These are phyloP conservation scores for Ascochyta rabiei DNA, from an alignment of 2,329 filamentous ascomycete genomes.

Conservation along the genomic window DNA sequence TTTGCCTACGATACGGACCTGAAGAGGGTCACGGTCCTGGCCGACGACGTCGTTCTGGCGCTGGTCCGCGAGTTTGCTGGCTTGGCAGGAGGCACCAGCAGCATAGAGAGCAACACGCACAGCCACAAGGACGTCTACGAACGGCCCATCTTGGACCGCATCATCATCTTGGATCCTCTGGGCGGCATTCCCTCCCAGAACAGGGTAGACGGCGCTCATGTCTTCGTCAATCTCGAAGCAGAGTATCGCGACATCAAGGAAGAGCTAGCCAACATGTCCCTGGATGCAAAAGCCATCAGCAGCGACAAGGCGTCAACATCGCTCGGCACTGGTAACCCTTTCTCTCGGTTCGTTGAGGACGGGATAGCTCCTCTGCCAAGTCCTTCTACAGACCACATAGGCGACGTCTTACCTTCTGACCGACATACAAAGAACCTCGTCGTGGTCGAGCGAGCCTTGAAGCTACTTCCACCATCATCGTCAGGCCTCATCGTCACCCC, in stretches of 20 bases:
- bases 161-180: slow-evolving; percentile 86
- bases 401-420: slow-evolving; percentile 23
- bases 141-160: slow-evolving; percentile 68
- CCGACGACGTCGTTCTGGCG: slow-evolving; percentile 73
- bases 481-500: slow-evolving; percentile 91
- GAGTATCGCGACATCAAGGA: slow-evolving; percentile 75
- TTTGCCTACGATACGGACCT: slow-evolving; percentile 63
- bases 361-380: slow-evolving; percentile 30
- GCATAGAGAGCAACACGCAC: slow-evolving; percentile 12
- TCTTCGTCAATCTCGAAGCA: slow-evolving; percentile 93
- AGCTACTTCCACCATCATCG: slow-evolving; percentile 79
- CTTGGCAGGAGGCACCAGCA: slow-evolving; percentile 51
- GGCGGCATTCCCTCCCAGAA: slow-evolving; percentile 78
- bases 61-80: slow-evolving; percentile 78
- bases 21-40: slow-evolving; percentile 54
- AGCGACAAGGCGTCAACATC: slow-evolving; percentile 15
- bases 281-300: slow-evolving; percentile 18
- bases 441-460: slow-evolving; percentile 71
- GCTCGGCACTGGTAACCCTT: slow-evolving; percentile 49
- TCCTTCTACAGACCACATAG: slow-evolving; percentile 20
- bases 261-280: slow-evolving; percentile 57
- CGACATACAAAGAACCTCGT: slow-evolving; percentile 73
- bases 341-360: slow-evolving; percentile 51
- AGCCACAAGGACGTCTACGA: slow-evolving; percentile 37
- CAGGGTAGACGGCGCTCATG: slow-evolving; percentile 68